These are phyloP conservation scores for Schrenkiella parvula DNA, from an alignment of 345 rosid genomes.

Conservation along the genomic window DNA sequence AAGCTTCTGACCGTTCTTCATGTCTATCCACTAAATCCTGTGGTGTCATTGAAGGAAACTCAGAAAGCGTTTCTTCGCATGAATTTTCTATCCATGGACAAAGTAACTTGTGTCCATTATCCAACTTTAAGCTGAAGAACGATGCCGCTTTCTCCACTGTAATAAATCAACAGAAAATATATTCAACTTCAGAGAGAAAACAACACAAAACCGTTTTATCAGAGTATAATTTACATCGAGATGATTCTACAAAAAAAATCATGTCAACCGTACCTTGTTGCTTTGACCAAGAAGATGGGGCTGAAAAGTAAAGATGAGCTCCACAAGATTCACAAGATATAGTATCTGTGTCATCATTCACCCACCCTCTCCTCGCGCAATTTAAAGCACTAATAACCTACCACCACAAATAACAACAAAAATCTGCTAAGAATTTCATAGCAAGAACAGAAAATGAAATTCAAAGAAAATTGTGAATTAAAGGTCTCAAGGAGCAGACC, in stretches of 20 bases:
- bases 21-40: constrained; percentile 65
- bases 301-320: constrained; percentile 72
- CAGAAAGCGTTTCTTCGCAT: constrained; percentile 79
- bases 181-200: constrained; percentile 15
- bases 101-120: constrained; percentile 69
- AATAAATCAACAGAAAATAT: constrained; percentile 13
- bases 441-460: background rate
- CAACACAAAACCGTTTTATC: background rate
- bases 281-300: constrained; percentile 75
- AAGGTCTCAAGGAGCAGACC: constrained; percentile 41
- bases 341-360: constrained; percentile 70
- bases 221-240: background rate
- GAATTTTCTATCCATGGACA: constrained; percentile 85
- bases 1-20: constrained; percentile 49
- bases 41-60: constrained; percentile 73
- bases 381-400: constrained; percentile 87
- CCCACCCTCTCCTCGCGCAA: constrained; percentile 95
- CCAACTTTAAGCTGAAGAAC: constrained; percentile 89
- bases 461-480: background rate
- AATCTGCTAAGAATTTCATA: background rate
- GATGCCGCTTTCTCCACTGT: constrained; percentile 88
- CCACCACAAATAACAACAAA: constrained; percentile 5
- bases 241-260: background rate
- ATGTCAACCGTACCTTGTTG: constrained; percentile 60
- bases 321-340: constrained; percentile 92